These are phyloP conservation scores for Talaromyces verruculosus DNA, from an alignment of 2,329 filamentous ascomycete species.

Conservation along the genomic window DNA sequence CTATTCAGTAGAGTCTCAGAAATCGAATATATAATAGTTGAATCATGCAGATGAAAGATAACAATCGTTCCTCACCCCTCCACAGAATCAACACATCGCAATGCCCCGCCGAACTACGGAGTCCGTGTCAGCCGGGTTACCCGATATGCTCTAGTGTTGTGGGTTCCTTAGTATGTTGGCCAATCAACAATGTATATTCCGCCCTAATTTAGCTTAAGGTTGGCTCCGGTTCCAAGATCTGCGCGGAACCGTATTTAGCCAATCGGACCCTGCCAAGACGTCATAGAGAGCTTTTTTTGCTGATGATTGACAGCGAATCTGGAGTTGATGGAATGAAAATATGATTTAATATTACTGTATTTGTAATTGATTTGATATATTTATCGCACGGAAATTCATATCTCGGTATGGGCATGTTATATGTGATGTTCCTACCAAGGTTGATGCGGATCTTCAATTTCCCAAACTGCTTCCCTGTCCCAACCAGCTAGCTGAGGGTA, in stretches of 20 bases:
- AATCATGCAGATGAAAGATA: not conserved
- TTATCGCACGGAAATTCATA: too few species aligned
- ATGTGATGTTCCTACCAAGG: too few species aligned
- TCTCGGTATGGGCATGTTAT: too few species aligned
- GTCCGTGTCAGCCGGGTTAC: not conserved
- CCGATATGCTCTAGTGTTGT: not conserved
- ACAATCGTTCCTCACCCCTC: not conserved
- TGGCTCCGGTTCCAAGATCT: not conserved
- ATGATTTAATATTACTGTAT: too few species aligned
- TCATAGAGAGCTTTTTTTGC: not conserved
- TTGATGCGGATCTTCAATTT: too few species aligned
- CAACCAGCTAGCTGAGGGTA: too few species aligned
- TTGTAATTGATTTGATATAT: too few species aligned
- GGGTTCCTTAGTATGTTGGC: not conserved
- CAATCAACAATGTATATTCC: not conserved
- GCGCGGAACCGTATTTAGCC: not conserved
- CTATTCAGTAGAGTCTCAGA: not conserved
- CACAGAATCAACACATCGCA: not conserved
- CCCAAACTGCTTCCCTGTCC: too few species aligned
- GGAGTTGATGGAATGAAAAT: too few species aligned
- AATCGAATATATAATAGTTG: not conserved
- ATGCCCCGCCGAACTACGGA: not conserved
- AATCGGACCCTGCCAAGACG: not conserved
- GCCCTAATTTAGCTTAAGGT: conserved; percentile 5
- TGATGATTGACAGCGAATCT: too few species aligned